A percentile compares a stretch with the other conserved stretches of the same genome.
Evolutionary conservation across 768 basidiomycete species (phyloP).

Genomic region (Sporobolomyces roseus): DNA sequence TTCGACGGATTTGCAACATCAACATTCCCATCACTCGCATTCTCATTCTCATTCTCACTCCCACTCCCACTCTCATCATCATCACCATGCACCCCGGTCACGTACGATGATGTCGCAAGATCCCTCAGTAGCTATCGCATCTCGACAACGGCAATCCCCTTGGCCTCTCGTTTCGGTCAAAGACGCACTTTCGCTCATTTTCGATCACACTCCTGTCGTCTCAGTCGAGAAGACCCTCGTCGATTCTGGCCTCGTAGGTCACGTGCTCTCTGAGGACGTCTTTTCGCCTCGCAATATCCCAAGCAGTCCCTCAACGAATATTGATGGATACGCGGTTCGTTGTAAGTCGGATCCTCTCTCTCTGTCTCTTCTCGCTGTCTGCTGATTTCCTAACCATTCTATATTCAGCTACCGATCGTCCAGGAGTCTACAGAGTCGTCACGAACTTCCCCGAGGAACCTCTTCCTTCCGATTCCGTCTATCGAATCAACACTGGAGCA

Average conservation of each 20-base stretch:
- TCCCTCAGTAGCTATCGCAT: conserved; percentile 56
- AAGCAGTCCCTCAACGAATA: conserved; percentile 65
- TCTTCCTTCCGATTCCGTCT: conserved; percentile 57
- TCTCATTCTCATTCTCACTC: conserved; percentile 23
- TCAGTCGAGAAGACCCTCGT: conserved; percentile 46
- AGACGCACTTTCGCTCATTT: conserved; percentile 61
- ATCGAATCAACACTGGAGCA: conserved; percentile 80
- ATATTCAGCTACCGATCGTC: conserved; percentile 9
- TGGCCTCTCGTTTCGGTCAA: conserved; percentile 67
- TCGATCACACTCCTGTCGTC: conserved; percentile 50
- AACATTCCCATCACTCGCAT: conserved; percentile 11
- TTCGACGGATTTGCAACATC: not conserved
- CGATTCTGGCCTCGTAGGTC: conserved; percentile 58
- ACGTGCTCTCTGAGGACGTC: conserved; percentile 72
- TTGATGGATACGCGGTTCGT: conserved; percentile 80
- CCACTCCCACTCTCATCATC: conserved; percentile 51
- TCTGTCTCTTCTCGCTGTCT: not conserved
- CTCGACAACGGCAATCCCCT: conserved; percentile 70
- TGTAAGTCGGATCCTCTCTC: conserved; percentile 53
- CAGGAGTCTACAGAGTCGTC: conserved; percentile 35
- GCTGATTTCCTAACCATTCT: not conserved
- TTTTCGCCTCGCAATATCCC: conserved; percentile 65
- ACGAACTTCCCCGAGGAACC: conserved; percentile 24
- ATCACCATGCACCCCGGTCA: conserved; percentile 55
- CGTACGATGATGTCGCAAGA: conserved; percentile 64